Evolutionary conservation across 371 early-diverging fungal species (phyloP).

Genomic region (Haplosporangium sp.): DNA sequence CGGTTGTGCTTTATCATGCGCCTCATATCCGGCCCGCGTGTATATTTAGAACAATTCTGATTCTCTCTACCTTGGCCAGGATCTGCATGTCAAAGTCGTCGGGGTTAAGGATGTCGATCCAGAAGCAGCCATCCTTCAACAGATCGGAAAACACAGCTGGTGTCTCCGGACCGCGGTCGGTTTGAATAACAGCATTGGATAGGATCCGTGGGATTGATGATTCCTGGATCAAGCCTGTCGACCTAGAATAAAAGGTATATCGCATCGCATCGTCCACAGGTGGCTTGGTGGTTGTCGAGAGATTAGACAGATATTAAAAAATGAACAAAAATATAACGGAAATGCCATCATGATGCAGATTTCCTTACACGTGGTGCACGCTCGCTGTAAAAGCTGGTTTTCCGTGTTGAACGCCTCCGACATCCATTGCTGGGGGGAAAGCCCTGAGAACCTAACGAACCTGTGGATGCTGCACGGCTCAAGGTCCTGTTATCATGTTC

Average conservation of each 20-base stretch:
- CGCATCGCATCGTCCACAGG: constrained; percentile 36
- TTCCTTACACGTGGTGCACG: constrained; percentile 44
- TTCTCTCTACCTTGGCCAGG: constrained; percentile 58
- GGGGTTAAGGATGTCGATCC: constrained; percentile 86
- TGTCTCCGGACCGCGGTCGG: background rate
- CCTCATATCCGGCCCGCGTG: background rate
- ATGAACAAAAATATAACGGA: background rate
- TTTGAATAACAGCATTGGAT: constrained; percentile 2
- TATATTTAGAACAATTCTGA: no score
- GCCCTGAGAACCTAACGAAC: constrained; percentile 19
- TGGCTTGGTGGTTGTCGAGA: constrained; percentile 14
- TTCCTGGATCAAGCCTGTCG: constrained; percentile 36
- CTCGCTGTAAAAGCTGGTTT: constrained; percentile 52
- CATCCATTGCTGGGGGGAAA: constrained; percentile 13
- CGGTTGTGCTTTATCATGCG: no score
- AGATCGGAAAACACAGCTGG: constrained; percentile 41
- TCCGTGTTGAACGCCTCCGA: constrained; percentile 43
- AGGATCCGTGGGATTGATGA: constrained; percentile 32
- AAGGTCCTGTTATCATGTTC: background rate
- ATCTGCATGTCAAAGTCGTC: constrained; percentile 80
- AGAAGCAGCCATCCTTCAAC: constrained; percentile 72
- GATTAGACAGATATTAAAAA: background rate
- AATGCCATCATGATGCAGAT: background rate
- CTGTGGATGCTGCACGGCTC: constrained; percentile 21
- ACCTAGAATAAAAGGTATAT: constrained; percentile 37